Base-by-base conservation (phyloP, 1,284 basidiomycete species). In the Apiotrichum veenhuisii region DNA sequence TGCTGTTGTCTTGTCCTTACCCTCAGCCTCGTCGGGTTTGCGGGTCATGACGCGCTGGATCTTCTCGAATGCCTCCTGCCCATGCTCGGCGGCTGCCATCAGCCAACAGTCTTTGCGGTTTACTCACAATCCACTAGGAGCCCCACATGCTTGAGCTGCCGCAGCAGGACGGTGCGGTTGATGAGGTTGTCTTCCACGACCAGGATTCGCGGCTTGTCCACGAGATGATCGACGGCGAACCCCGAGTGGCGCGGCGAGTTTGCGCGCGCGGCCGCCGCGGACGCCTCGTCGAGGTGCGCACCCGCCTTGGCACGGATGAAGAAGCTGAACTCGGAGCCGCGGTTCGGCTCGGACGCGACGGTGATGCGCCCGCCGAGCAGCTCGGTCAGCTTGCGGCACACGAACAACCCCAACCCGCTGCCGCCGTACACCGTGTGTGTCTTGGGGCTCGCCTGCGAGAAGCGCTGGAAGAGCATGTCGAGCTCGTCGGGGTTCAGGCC, bases 51-150 rank as follows among this genome's bases (percentile, higher is more conserved):
- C 70, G 27, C 50, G 51, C n/a, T 72, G 62, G 17, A 79, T 65
- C 55, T 69, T 68, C 27, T 78, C 72, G 27, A 80, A 61, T 3
- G 74, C 79, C 56, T 79, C 76, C 3, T 74, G 65, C 8, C 79
- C 79, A 56, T 79, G 75, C 53, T 63, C 68, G 5, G 77, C 77
- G 34, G 74, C 70, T 38, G 17, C n/a, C 10, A 23, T 46, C 2
- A 3, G 8, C n/a, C 8, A 10, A 27, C 15, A 5, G 7, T 22
- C 20, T 17, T 48, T 9, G 17, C 33, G 25, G 18, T 18, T 22
- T 14, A 38, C 49, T 20, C 38, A 58, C 41, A 33, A 10, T 58
- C 52, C 3, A 38, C 57, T 2, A 51, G 46, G 27, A 58, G 41
- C 3, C 60, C 58, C 15, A 57, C 52, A 20, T 61, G 59, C 38